Percentiles rank a stretch among this genome's conserved stretches.
Conservation (phyloP, 2,329 filamentous ascomycete species). For the Claviceps sp. region DNA sequence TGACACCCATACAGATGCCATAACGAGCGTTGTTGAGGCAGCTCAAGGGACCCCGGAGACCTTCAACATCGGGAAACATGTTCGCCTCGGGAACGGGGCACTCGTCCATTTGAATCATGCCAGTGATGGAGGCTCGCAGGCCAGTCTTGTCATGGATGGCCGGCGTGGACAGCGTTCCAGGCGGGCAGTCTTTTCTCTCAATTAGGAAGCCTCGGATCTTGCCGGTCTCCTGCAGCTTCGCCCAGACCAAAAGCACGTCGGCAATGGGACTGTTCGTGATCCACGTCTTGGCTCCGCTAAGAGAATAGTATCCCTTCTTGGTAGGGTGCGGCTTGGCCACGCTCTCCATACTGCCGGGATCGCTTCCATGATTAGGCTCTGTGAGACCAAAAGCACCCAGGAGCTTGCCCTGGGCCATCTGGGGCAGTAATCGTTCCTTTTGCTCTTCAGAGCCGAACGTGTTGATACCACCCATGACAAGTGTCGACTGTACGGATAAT, state of each 20-base stretch:
- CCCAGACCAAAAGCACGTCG: constrained; percentile 80
- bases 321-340: constrained; percentile 71
- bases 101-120: constrained; percentile 92
- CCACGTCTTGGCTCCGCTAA: constrained; percentile 84
- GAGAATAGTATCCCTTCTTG: constrained; percentile 66
- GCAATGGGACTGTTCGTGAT: constrained; percentile 90
- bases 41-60: constrained; percentile 76
- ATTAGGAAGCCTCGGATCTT: constrained; percentile 91
- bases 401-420: constrained; percentile 69
- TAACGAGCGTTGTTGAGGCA: constrained; percentile 90
- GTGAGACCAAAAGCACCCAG: constrained; percentile 82
- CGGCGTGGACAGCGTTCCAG: constrained; percentile 83
- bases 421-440: constrained; percentile 70
- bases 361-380: constrained; percentile 85
- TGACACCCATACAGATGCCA: constrained; percentile 86
- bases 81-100: constrained; percentile 80
- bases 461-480: constrained; percentile 87
- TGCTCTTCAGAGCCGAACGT: constrained; percentile 79
- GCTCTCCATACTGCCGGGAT: constrained; percentile 85
- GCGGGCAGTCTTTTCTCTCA: constrained; percentile 70
- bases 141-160: constrained; percentile 92
- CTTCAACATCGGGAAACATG: constrained; percentile 87
- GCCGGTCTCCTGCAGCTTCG: constrained; percentile 77
- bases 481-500: constrained; percentile 84
- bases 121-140: constrained; percentile 82